phyloP scores from a whole-genome alignment of 495 filamentous ascomycete species.

The Penicillium tannophilum region DNA sequence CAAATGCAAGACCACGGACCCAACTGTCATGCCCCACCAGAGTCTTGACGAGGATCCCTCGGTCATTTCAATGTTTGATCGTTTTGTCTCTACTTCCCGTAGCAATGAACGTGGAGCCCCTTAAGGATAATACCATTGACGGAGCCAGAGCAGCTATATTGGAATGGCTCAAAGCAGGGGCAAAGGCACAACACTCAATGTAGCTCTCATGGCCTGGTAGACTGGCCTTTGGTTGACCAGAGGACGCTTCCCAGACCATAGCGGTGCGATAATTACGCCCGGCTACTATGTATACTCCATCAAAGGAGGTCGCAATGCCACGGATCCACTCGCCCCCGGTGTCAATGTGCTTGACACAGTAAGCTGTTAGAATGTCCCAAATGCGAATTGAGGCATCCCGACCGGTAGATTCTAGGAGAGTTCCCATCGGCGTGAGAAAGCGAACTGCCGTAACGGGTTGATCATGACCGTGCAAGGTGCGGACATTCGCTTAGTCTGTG shows the following conservation, averaged over 20 bases:
- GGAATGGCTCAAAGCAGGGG: constrained; percentile 71
- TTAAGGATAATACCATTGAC: constrained; percentile 70
- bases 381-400: not conserved
- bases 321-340: constrained; percentile 66
- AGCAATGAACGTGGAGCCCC: constrained; percentile 77
- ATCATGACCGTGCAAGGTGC: constrained; percentile 88
- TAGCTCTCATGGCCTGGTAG: constrained; percentile 76
- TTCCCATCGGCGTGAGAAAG: constrained; percentile 76
- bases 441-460: constrained; percentile 86
- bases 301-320: constrained; percentile 77
- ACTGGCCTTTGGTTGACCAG: constrained; percentile 58
- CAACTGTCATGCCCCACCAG: constrained; percentile 91
- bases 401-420: constrained; percentile 63
- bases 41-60: constrained; percentile 81
- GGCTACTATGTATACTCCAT: constrained; percentile 82
- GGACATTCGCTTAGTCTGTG: constrained; percentile 90
- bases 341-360: not conserved
- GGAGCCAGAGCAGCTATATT: constrained; percentile 76
- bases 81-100: constrained; percentile 88
- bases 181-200: constrained; percentile 79
- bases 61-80: constrained; percentile 81
- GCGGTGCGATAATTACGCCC: constrained; percentile 78
- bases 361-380: not conserved
- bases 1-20: constrained; percentile 84
- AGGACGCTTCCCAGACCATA: constrained; percentile 76